Conservation (phyloP, 2,329 filamentous ascomycete species). For the Hypoxylon sp. region DNA sequence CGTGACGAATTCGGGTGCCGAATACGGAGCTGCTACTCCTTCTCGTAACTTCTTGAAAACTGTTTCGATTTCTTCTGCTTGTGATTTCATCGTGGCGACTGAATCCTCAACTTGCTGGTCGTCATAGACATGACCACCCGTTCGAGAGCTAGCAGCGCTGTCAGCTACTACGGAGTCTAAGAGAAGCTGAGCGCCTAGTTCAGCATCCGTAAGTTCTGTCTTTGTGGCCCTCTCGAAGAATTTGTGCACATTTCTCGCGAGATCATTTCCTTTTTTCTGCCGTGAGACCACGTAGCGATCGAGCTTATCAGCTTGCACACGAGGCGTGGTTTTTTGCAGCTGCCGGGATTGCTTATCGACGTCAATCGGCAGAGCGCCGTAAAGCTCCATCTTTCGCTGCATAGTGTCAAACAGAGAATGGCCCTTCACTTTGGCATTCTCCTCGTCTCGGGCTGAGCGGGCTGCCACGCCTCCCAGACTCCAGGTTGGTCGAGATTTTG, state of each 20-base stretch:
- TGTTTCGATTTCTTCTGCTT: constrained; percentile 45
- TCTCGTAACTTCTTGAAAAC: constrained; percentile 46
- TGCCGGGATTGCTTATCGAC: constrained; percentile 21
- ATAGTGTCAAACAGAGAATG: constrained; percentile 40
- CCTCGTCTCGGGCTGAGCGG: not conserved
- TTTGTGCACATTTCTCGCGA: constrained; percentile 48
- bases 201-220: constrained; percentile 46
- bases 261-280: constrained; percentile 47
- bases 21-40: constrained; percentile 9
- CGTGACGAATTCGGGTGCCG: constrained; percentile 47
- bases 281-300: constrained; percentile 49
- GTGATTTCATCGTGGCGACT: constrained; percentile 47
- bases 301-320: constrained; percentile 43
- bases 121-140: constrained; percentile 45
- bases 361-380: constrained; percentile 45
- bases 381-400: constrained; percentile 47
- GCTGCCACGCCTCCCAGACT: not conserved
- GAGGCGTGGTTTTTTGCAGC: constrained; percentile 18
- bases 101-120: constrained; percentile 53
- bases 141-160: constrained; percentile 37
- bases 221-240: constrained; percentile 50
- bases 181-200: constrained; percentile 47
- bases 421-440: constrained; percentile 8
- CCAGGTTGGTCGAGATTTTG: not conserved
- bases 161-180: constrained; percentile 51